A percentile compares a stretch with the other conserved stretches of the same genome.
phyloP scores from a whole-genome alignment of 2,329 filamentous ascomycete genomes.

The Aspergillus uvarum region DNA sequence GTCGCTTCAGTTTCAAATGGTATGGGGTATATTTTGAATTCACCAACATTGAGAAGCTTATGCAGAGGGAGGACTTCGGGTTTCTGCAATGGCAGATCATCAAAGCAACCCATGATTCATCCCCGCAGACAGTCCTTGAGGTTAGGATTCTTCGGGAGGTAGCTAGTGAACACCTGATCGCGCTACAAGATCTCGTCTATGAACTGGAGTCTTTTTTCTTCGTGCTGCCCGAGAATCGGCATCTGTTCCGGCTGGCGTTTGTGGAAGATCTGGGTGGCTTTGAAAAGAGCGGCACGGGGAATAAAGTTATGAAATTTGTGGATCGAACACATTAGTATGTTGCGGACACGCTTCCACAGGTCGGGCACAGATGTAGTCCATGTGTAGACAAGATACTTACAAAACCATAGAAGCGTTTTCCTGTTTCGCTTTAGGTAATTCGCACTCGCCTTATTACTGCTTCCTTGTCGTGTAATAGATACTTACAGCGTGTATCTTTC shows the following conservation, averaged over 20 bases:
- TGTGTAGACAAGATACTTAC: too few species aligned
- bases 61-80: constrained; percentile 24
- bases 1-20: constrained; percentile 47
- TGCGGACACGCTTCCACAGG: too few species aligned
- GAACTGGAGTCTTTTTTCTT: too few species aligned
- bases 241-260: constrained; percentile 17
- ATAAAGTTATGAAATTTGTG: constrained; percentile 23
- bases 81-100: constrained; percentile 49
- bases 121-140: constrained; percentile 17
- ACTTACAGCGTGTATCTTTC: too few species aligned
- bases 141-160: constrained; percentile 17
- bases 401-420: too few species aligned
- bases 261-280: constrained; percentile 14
- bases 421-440: too few species aligned
- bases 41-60: constrained; percentile 24
- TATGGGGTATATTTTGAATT: constrained; percentile 44
- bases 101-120: constrained; percentile 18
- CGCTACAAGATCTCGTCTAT: too few species aligned
- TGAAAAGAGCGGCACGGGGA: constrained; percentile 20
- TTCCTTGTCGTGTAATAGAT: too few species aligned
- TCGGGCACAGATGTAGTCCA: too few species aligned
- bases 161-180: neutral
- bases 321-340: constrained; percentile 9
- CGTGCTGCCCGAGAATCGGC: too few species aligned
- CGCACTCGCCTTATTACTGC: too few species aligned